Percentiles rank a stretch among this genome's conserved stretches.
Evolutionary conservation across 108 stramenopile species (phyloP).

Genomic region (Cylindrotheca closterium): DNA sequence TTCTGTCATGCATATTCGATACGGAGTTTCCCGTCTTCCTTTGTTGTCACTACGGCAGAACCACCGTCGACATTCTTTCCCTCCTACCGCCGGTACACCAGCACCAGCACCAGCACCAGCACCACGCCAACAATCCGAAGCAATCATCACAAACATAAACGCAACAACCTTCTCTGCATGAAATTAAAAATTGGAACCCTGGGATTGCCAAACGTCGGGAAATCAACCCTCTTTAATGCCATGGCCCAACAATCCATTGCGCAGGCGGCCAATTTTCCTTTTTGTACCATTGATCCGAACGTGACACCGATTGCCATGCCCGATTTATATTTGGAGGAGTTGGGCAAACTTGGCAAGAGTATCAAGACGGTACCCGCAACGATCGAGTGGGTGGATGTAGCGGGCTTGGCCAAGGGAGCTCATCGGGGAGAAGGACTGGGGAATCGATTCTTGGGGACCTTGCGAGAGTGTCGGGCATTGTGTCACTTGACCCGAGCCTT

Average conservation of each 20-base stretch:
- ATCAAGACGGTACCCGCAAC: slow-evolving; percentile 51
- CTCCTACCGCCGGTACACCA: too few relatives aligned
- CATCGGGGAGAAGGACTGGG: slow-evolving; percentile 92
- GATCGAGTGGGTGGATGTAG: slow-evolving; percentile 92
- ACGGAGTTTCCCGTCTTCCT: too few relatives aligned
- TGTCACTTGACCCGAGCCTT: slow-evolving; percentile 86
- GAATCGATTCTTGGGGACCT: slow-evolving; percentile 90
- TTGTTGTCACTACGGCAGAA: too few relatives aligned
- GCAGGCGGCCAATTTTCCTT: slow-evolving; percentile 86
- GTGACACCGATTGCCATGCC: slow-evolving; percentile 78
- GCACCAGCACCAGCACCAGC: too few relatives aligned
- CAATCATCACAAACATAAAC: neutral
- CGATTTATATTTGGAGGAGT: slow-evolving; percentile 54
- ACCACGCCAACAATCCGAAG: too few relatives aligned
- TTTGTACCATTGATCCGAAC: slow-evolving; percentile 98
- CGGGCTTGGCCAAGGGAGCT: slow-evolving; percentile 91
- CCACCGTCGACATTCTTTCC: too few relatives aligned
- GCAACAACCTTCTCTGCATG: neutral
- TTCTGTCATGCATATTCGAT: too few relatives aligned
- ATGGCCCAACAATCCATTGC: slow-evolving; percentile 63
- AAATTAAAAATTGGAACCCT: slow-evolving; percentile 64
- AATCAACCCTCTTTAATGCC: slow-evolving; percentile 87
- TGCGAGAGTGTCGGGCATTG: slow-evolving; percentile 82
- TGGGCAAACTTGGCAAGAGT: slow-evolving; percentile 35
- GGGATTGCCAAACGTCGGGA: slow-evolving; percentile 94